phyloP scores from a whole-genome alignment of 2,329 filamentous ascomycete genomes.

The Fusarium falciforme region DNA sequence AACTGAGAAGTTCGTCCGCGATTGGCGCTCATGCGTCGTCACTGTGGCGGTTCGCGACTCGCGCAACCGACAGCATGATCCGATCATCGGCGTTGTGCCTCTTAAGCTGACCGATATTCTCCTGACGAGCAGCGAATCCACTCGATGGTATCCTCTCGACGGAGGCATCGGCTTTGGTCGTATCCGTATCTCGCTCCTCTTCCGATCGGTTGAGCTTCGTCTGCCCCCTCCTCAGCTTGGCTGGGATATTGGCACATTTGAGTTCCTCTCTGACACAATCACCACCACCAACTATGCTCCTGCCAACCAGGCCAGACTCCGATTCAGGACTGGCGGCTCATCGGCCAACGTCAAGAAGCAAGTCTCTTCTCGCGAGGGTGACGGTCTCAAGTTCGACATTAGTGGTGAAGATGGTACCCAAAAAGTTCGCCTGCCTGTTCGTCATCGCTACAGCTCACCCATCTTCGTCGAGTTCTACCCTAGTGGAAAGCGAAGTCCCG shows the following conservation, averaged over 20 bases:
- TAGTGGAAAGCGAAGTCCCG: slow-evolving; percentile 74
- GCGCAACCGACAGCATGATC: slow-evolving; percentile 91
- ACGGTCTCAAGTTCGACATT: slow-evolving; percentile 63
- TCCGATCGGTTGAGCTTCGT: slow-evolving; percentile 87
- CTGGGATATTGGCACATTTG: slow-evolving; percentile 96
- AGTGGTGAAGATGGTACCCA: slow-evolving; percentile 53
- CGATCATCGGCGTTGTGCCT: slow-evolving; percentile 91
- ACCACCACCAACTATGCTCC: slow-evolving; percentile 71
- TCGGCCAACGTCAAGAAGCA: slow-evolving; percentile 75
- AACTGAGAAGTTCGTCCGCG: slow-evolving; percentile 90
- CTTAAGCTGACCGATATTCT: slow-evolving; percentile 90
- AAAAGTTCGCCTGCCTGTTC: slow-evolving; percentile 82
- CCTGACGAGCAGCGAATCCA: slow-evolving; percentile 85
- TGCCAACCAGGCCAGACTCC: slow-evolving; percentile 77
- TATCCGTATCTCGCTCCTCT: slow-evolving; percentile 87
- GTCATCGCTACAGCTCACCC: slow-evolving; percentile 89
- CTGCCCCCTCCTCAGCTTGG: slow-evolving; percentile 88
- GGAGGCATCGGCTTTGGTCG: slow-evolving; percentile 94
- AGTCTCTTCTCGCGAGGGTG: slow-evolving; percentile 70
- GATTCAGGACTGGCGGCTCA: slow-evolving; percentile 86
- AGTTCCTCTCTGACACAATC: slow-evolving; percentile 81
- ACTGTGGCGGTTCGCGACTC: slow-evolving; percentile 91
- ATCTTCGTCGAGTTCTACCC: slow-evolving; percentile 88
- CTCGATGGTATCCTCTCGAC: slow-evolving; percentile 95
- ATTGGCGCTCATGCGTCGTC: slow-evolving; percentile 89